These are phyloP conservation scores for Xylaria flabelliformis DNA, from an alignment of 495 filamentous ascomycete species.

Conservation along the genomic window DNA sequence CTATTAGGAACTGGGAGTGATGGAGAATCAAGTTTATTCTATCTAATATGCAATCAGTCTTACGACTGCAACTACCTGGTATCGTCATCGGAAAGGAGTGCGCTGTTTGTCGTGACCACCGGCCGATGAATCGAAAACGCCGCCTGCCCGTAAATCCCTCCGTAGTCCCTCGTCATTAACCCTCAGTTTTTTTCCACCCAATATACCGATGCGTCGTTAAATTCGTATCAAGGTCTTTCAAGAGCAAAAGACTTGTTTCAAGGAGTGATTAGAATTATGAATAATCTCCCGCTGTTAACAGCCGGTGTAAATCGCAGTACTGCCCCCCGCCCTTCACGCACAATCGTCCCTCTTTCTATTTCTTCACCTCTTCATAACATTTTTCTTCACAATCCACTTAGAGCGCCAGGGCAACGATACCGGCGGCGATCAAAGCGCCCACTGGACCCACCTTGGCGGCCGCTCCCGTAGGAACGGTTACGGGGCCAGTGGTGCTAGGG, in stretches of 20 bases:
- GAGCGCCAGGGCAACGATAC: slow-evolving; percentile 41
- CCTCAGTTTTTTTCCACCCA: slow-evolving; percentile 8
- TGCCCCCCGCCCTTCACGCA: not conserved
- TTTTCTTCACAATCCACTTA: slow-evolving; percentile 29
- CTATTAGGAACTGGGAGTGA: too few species aligned
- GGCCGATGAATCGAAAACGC: slow-evolving; percentile 20
- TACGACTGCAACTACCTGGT: slow-evolving; percentile 4
- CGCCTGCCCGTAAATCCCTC: not conserved
- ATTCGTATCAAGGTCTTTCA: slow-evolving; percentile 5
- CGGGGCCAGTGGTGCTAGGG: slow-evolving; percentile 18
- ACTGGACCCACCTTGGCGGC: slow-evolving; percentile 40
- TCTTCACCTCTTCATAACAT: not conserved
- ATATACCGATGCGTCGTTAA: slow-evolving; percentile 7
- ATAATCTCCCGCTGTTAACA: not conserved
- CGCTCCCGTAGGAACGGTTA: slow-evolving; percentile 38
- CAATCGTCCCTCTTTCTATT: slow-evolving; percentile 13
- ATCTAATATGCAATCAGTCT: slow-evolving; percentile 11
- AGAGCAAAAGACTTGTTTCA: not conserved
- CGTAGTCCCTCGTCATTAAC: not conserved
- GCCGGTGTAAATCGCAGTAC: not conserved
- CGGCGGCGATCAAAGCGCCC: slow-evolving; percentile 42
- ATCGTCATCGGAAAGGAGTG: slow-evolving; percentile 17
- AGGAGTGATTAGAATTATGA: slow-evolving; percentile 11
- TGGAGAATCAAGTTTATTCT: slow-evolving; percentile 12
- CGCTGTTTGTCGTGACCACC: slow-evolving; percentile 15